phyloP scores from a whole-genome alignment of 1,139 yeast genomes.

The Hyphopichia burtonii region DNA sequence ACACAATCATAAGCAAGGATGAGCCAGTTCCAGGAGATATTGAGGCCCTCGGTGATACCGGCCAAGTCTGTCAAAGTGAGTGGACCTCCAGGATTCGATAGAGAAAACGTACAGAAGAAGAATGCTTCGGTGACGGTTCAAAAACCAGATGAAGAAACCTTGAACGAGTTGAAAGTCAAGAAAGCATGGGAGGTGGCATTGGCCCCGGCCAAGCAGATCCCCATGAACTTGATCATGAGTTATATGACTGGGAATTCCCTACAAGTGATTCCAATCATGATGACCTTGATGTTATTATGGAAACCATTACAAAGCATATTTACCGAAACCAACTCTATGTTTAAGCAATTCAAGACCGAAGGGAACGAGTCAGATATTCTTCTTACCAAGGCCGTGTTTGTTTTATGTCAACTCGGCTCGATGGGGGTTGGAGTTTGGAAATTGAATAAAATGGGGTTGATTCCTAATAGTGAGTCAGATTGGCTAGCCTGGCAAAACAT shows the following conservation, averaged over 20 bases:
- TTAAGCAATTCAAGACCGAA: conserved; percentile 35
- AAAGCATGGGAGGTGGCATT: conserved; percentile 88
- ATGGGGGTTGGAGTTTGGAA: conserved; percentile 83
- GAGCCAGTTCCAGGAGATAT: background rate
- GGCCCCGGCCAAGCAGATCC: conserved; percentile 80
- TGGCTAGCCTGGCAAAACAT: conserved; percentile 83
- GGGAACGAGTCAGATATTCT: conserved; percentile 43
- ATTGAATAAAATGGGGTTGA: conserved; percentile 81
- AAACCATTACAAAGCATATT: conserved; percentile 76
- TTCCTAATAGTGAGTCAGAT: conserved; percentile 84
- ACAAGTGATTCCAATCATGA: conserved; percentile 87
- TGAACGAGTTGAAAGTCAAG: conserved; percentile 47
- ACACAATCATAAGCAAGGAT: no score
- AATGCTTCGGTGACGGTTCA: conserved; percentile 1
- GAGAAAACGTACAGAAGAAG: conserved; percentile 1
- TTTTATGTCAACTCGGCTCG: conserved; percentile 62
- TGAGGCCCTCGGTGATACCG: conserved; percentile 2
- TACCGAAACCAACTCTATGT: conserved; percentile 47
- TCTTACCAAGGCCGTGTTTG: conserved; percentile 34
- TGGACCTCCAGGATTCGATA: conserved; percentile 21
- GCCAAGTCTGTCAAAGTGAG: conserved; percentile 8
- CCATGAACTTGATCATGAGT: conserved; percentile 87
- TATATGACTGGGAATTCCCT: conserved; percentile 92
- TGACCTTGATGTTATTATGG: conserved; percentile 81
- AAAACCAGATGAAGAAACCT: conserved; percentile 9